Conservation (phyloP, 1,139 yeast species). For the Lodderomyces beijingensis region DNA sequence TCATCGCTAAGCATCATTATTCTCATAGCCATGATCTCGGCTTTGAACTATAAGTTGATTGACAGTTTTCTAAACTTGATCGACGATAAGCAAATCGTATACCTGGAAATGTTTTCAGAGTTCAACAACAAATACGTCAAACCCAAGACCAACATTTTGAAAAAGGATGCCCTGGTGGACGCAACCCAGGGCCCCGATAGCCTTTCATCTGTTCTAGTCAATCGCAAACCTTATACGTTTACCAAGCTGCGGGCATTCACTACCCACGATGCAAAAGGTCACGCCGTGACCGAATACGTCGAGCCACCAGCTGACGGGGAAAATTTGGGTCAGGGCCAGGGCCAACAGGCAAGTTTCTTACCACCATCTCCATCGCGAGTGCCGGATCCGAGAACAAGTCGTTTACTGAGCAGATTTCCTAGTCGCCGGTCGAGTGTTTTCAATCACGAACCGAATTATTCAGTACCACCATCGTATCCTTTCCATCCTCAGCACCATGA, state of each 20-base stretch:
- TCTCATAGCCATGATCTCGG: slow-evolving; percentile 33
- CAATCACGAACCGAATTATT: no score
- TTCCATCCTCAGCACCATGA: no score
- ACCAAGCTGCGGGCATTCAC: slow-evolving; percentile 40
- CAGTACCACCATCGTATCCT: no score
- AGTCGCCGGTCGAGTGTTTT: no score
- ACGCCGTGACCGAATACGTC: slow-evolving; percentile 16
- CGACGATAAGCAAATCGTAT: slow-evolving; percentile 57
- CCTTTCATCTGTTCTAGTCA: slow-evolving; percentile 27
- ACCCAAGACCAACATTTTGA: slow-evolving; percentile 45
- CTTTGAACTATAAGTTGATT: slow-evolving; percentile 34
- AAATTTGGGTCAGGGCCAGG: no score
- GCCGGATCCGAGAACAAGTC: no score
- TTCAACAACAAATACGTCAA: slow-evolving; percentile 62
- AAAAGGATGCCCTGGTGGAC: slow-evolving; percentile 31
- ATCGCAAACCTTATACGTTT: slow-evolving; percentile 25
- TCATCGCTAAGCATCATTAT: slow-evolving; percentile 35
- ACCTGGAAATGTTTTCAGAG: slow-evolving; percentile 60
- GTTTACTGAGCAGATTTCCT: no score
- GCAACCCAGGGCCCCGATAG: slow-evolving; percentile 45
- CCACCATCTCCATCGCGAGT: no score
- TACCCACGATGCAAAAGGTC: slow-evolving; percentile 46
- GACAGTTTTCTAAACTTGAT: slow-evolving; percentile 44
- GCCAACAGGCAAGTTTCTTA: no score
- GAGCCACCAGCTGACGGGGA: no score